Evolutionary conservation across 495 filamentous ascomycete species (phyloP), one percentile per base, ranked within the genome.

Genomic region (Aspergillus wentii): DNA sequence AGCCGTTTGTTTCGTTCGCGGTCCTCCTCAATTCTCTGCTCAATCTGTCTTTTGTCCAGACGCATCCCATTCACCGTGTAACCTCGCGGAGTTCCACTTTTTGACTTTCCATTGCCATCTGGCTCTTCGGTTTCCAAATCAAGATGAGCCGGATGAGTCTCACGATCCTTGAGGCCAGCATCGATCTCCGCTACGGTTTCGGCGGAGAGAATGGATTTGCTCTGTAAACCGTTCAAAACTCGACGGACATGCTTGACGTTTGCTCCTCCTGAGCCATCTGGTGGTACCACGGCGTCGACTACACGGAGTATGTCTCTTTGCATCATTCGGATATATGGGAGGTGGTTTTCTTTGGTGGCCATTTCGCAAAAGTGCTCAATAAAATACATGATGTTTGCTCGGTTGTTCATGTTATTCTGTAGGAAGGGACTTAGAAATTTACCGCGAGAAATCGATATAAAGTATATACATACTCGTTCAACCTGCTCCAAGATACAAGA

Each of bases 311-410:
- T 90, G 53, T 99, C 94, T 17, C 89, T 72, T 54, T 95, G 86
- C 61, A 99, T 89, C 88, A 96, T 94, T 34, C 82, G 79, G 13
- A 92, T 77, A 54, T 89, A 97, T 17, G 86, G 79, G 13, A 67
- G 54, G 50, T 89, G 76, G 40, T 80, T 74, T 39, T 94, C 86
- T 34, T 79, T 79, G 13, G 76, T 71, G 11, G 86, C 83, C 71
- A 88, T 77, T 52, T 96, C 91, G 62, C 91, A 87, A 38, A 99
- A 82, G 44, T 88, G 83, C 57, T 97, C 91, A 54, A 97, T 81
- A 69, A 99, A 97, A 66, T 92, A 97, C 85, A 99, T 91, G 60
- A 99, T 95, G 53, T 99, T 99, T 20, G 94, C 94, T 30, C 91
- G 74, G 31, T 81, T 95, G 66, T 99, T 99, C 83, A 97, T 94